Evolutionary conservation across 257 asterid species (phyloP).

Genomic region (Anisodus acutangulus): DNA sequence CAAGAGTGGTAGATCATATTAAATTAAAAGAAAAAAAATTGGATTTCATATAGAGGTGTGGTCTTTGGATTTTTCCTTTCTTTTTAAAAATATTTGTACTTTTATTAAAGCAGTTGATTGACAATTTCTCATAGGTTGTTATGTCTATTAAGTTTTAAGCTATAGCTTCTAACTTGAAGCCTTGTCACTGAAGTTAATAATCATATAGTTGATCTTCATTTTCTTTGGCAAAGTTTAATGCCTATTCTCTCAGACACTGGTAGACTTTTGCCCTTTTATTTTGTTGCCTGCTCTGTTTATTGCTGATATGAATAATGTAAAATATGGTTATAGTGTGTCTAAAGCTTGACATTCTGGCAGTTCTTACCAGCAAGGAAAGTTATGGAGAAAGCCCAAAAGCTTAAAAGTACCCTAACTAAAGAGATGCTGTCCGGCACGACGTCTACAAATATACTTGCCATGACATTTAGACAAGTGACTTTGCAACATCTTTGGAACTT

Average conservation of each 20-base stretch:
- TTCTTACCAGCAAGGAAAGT: conserved; percentile 84
- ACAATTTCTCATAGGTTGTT: neutral
- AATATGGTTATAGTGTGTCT: neutral
- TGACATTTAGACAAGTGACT: conserved; percentile 91
- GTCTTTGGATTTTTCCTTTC: neutral
- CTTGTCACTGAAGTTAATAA: neutral
- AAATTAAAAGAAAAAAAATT: neutral
- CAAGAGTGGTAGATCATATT: neutral
- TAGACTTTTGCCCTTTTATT: neutral
- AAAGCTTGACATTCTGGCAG: conserved; percentile 47
- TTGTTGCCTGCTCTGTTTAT: conserved; percentile 3
- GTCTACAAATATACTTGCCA: conserved; percentile 70
- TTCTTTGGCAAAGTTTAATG: neutral
- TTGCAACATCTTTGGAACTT: conserved; percentile 75
- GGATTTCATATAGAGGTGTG: neutral
- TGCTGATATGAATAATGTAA: neutral
- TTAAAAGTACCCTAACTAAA: conserved; percentile 57
- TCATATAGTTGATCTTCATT: neutral
- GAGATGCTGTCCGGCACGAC: conserved; percentile 56
- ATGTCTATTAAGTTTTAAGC: neutral
- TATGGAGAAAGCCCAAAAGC: conserved; percentile 67
- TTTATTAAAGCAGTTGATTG: neutral
- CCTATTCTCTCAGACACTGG: neutral
- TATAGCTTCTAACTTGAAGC: neutral
- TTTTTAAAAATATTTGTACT: neutral